Conservation (phyloP, 768 basidiomycete species). For the Phaeotremella fagi region DNA sequence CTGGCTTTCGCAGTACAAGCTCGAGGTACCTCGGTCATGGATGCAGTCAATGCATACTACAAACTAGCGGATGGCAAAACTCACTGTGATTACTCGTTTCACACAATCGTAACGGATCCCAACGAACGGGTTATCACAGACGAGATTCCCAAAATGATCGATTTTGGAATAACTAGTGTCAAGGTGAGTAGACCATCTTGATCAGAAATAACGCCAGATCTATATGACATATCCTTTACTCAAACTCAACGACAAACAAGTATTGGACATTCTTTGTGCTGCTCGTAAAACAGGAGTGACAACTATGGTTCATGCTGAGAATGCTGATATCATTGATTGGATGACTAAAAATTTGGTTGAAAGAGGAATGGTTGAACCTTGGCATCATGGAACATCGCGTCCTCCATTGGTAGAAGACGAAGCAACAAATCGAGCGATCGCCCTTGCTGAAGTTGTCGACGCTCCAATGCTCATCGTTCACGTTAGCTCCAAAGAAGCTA, state of each 20-base stretch:
- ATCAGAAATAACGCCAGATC: constrained; percentile 8
- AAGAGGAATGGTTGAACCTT: constrained; percentile 39
- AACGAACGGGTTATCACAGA: constrained; percentile 42
- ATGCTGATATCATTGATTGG: constrained; percentile 47
- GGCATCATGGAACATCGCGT: constrained; percentile 40
- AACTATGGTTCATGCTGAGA: constrained; percentile 47
- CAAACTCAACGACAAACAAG: constrained; percentile 45
- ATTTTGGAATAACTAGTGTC: constrained; percentile 47
- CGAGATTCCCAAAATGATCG: constrained; percentile 48
- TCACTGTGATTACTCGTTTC: constrained; percentile 47
- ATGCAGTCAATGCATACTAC: constrained; percentile 48
- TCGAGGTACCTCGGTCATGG: constrained; percentile 25
- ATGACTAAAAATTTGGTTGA: constrained; percentile 33
- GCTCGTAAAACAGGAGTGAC: constrained; percentile 43
- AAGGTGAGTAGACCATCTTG: constrained; percentile 27
- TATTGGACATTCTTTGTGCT: constrained; percentile 46
- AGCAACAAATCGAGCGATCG: constrained; percentile 46
- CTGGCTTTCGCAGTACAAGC: constrained; percentile 49
- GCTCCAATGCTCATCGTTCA: constrained; percentile 47
- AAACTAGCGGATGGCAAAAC: constrained; percentile 40
- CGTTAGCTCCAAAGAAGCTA: constrained; percentile 39
- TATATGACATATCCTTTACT: constrained; percentile 50
- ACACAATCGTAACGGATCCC: constrained; percentile 49
- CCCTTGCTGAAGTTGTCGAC: constrained; percentile 40
- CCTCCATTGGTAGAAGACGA: constrained; percentile 45